A percentile compares a stretch with the other conserved stretches of the same genome.
Conservation (phyloP, 768 basidiomycete genomes). For the Rhodosporidiobolus sp. region DNA sequence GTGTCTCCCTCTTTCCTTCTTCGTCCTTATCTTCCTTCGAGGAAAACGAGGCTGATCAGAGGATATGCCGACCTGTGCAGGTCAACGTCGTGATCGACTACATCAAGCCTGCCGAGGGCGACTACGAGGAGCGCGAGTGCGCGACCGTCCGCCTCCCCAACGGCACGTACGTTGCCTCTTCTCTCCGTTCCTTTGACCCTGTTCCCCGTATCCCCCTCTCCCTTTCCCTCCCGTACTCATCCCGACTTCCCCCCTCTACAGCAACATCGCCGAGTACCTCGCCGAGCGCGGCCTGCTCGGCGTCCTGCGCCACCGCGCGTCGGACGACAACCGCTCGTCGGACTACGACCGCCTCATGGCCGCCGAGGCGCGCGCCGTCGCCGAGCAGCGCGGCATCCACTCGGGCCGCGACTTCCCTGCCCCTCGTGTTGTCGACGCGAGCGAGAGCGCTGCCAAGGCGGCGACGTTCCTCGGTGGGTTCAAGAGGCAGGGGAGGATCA, state of each 20-base stretch:
- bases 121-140: conserved; percentile 88
- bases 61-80: conserved; percentile 35
- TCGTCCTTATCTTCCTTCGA: not conserved
- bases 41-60: not conserved
- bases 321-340: conserved; percentile 89
- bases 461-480: conserved; percentile 79
- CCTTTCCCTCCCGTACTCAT: no score
- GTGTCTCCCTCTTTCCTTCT: conserved; percentile 37
- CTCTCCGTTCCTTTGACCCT: not conserved
- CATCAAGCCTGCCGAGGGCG: conserved; percentile 82
- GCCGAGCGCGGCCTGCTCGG: conserved; percentile 89
- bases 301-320: conserved; percentile 80
- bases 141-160: conserved; percentile 60
- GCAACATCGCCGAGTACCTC: conserved; percentile 86
- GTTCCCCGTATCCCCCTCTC: conserved; percentile 4
- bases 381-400: conserved; percentile 79
- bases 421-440: conserved; percentile 80
- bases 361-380: conserved; percentile 66
- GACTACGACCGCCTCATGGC: conserved; percentile 95
- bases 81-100: conserved; percentile 67
- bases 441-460: conserved; percentile 58
- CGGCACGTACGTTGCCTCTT: conserved; percentile 9
- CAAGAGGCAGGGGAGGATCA: conserved; percentile 78
- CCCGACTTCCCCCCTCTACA: no score
- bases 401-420: conserved; percentile 82